A percentile compares a stretch with the other conserved stretches of the same genome.
Evolutionary conservation across 345 rosid species (phyloP).

Genomic region (Bruguiera sexangula): DNA sequence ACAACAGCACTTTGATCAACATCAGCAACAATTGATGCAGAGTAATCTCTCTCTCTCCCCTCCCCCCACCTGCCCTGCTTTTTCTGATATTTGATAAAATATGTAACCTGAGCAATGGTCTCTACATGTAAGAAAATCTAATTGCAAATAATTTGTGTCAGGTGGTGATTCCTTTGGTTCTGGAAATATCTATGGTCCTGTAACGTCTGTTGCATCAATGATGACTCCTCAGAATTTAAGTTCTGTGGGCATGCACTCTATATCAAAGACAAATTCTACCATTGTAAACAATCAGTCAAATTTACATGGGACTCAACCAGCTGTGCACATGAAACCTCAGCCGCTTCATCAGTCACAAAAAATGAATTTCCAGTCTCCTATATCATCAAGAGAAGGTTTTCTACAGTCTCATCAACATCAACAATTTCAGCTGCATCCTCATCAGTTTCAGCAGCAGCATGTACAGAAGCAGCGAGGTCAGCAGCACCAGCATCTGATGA

Average conservation of each 20-base stretch:
- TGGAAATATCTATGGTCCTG: conserved; percentile 56
- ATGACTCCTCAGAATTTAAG: conserved; percentile 49
- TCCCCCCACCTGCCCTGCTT: background rate
- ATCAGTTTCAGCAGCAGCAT: conserved; percentile 52
- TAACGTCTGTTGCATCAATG: conserved; percentile 50
- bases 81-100: conserved; percentile 1
- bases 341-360: conserved; percentile 50
- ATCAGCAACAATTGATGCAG: conserved; percentile 58
- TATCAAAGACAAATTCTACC: conserved; percentile 50
- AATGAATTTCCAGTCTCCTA: conserved; percentile 43
- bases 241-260: conserved; percentile 51
- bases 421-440: conserved; percentile 56
- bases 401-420: conserved; percentile 62
- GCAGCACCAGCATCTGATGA: conserved; percentile 54
- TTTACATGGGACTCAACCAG: conserved; percentile 50
- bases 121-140: background rate
- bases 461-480: conserved; percentile 60
- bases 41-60: conserved; percentile 34
- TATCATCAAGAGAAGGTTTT: conserved; percentile 47
- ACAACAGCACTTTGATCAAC: conserved; percentile 65
- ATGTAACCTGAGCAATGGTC: background rate
- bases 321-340: conserved; percentile 39
- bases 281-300: conserved; percentile 50
- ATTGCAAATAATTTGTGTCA: conserved; percentile 30
- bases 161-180: conserved; percentile 68